Evolutionary conservation across 441 rosid species (phyloP), one percentile per base, ranked within the genome.

Genomic region (Euphorbia celastroides): DNA sequence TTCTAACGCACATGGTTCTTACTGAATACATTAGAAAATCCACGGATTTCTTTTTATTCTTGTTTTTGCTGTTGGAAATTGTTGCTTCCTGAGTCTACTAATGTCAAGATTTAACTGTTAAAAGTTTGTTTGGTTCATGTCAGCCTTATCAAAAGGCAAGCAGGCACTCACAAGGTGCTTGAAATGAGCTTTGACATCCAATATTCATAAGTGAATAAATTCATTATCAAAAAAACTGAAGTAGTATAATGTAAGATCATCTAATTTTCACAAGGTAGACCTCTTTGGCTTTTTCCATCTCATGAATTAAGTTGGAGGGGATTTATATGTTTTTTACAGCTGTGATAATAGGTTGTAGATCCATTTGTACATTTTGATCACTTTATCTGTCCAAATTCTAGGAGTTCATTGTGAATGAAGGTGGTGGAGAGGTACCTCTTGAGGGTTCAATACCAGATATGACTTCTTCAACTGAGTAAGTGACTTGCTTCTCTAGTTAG

Each of bases 401-500:
- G 99, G 99, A 93, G 74, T 93, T 93, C 79, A 78, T 93, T 80
- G 74, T 61, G 28, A 83, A 83, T 74, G 97, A 93, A 85, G 97
- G 96, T 58, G 79, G 75, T 68, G 96, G 92, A 57, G 99, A 91
- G 77, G 88, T 77, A 69, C 99, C 99, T 25, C 97, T 91, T 62
- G 99, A 91, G 81, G 99, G 99, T 55, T 86, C 92, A 12, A 88
- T 93, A 67, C 97, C 96, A 1, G 99, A 93, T 81, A 93, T 93
- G 96, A 91, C 92, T 70, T 91, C 99, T 75, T 91, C 99, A 67
- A 93, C 97, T 51, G 99, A 91, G 99, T 93, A 46, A 80, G 87
- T 85, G 57, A 55, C 76, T 57, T 16, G 51, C 10, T 73, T 70
- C 8, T 58, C 58, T 36, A 10, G 41, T 48, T 19, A 25, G 36